Evolutionary conservation across 2,329 filamentous ascomycete genomes (phyloP), one percentile per base, ranked within the genome.

Genomic region (Clarireedia paspali): DNA sequence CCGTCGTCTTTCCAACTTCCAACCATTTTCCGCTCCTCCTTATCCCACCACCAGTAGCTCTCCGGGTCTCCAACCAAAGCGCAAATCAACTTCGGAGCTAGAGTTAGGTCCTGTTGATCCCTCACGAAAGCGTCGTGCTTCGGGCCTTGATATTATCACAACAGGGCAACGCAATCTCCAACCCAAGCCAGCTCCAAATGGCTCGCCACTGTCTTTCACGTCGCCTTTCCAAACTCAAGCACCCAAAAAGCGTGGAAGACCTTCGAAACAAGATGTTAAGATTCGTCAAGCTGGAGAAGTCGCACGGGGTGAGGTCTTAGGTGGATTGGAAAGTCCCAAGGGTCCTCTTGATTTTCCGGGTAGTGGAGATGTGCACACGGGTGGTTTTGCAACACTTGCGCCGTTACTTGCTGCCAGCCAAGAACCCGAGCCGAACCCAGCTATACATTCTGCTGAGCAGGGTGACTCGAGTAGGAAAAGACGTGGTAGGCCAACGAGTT

Each of bases 211-310:
- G n/a, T 58, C 60, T 9, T 61, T 62, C 47, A 39, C 58, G 14
- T 51, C 62, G n/a, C 53, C 59, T 6, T 52, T 57, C 24, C 38
- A 57, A 15, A 53, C 56, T 27, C 45, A 53, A 15, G 26, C 38
- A 38, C 49, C 59, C 6, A 68, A 64, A 59, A 67, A 64, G 56
- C 63, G 67, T 24, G 66, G 67, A 39, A 62, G 67, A 24, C 67
- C 67, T 24, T 65, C 66, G 6, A 68, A 68, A 56, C 62, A 63
- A 40, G 66, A 67, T 42, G 53, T 66, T 23, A 64, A 67, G 53
- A 56, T 57, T n/a, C 58, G 61, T 23, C 60, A 64, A 36, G 55
- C 51, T 50, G 64, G 65, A 46, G 62, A 63, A 39, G 62, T 68
- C 30, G 60, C 58, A 24, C 57, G 64, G 40, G 65, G 66, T 17